A percentile compares a stretch with the other conserved stretches of the same genome.
phyloP scores from a whole-genome alignment of 139 green algal species.

The Chlorella ohadii region DNA sequence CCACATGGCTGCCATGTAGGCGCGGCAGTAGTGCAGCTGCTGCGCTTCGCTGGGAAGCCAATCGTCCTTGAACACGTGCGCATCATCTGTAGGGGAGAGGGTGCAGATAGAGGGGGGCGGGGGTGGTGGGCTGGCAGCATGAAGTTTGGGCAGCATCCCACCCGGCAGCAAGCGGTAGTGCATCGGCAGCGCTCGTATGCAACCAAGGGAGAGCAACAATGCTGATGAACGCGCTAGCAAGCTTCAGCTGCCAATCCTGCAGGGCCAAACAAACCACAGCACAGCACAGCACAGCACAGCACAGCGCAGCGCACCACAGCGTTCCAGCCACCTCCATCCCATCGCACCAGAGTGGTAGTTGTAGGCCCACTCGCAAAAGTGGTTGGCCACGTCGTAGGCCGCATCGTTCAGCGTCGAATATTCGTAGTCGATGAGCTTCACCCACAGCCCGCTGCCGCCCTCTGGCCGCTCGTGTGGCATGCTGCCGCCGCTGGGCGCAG shows the following conservation, averaged over 20 bases:
- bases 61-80: slow-evolving; percentile 54
- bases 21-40: slow-evolving; percentile 41
- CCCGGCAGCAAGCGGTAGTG: too few species aligned
- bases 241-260: too few species aligned
- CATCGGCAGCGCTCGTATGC: too few species aligned
- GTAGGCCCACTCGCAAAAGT: slow-evolving; percentile 77
- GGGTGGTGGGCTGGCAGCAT: background rate
- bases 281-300: too few species aligned
- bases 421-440: slow-evolving; percentile 82
- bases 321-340: background rate
- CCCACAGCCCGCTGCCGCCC: background rate
- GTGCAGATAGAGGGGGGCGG: background rate
- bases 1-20: slow-evolving; percentile 53
- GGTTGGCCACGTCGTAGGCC: slow-evolving; percentile 79
- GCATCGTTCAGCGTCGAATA: slow-evolving; percentile 56
- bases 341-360: slow-evolving; percentile 55
- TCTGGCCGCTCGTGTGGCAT: background rate
- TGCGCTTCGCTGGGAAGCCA: slow-evolving; percentile 56
- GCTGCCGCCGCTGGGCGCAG: background rate
- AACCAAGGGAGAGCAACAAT: too few species aligned
- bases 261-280: too few species aligned
- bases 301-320: too few species aligned
- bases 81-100: background rate
- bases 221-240: too few species aligned
- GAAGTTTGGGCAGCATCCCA: too few species aligned